Evolutionary conservation across 805 yeast species (phyloP), one percentile per base, ranked within the genome.

Genomic region (Kluyveromyces lactis): DNA sequence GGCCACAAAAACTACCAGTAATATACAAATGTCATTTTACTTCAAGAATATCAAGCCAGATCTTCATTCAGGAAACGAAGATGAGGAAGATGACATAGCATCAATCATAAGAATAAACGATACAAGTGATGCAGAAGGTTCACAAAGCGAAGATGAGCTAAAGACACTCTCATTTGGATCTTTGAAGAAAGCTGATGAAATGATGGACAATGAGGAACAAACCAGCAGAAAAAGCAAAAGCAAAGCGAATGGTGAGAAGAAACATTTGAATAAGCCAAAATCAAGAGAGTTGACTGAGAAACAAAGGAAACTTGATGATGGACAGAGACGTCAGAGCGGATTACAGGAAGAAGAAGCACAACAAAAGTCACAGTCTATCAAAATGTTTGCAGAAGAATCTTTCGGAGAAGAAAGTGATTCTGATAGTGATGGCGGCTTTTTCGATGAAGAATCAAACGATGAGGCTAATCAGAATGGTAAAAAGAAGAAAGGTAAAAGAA

Each of bases 81-180:
- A 55, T 16, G 65, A 54, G 2, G 57, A 55, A 16, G 58, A 47
- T 18, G 50, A 48, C 26, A 36, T 48, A 16, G 35, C 64, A 73
- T 72, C 47, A 73, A 77, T 17, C 67, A 70, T 44, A 84, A 77
- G 59, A 73, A 79, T 38, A 28, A 41, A 39, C 18, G 42, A 28
- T 27, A 15, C 30, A 26, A 40, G 37, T 18, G 47, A 40, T 21
- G 37, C 36, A 5, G 38, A 42, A 17, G 46, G 42, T 34, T 24
- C 57, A 8, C 53, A 58, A 4, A 53, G 58, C 38, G 73, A 71
- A 38, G 79, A 59, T 39, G 83, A 73, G 39, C 44, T 74, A 42
- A 62, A 65, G 8, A 66, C 72, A 4, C 47, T 79, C n/a, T 77
- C 86, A 6, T 79, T 81, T 64, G 85, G 81, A 1, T 72, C 83